Evolutionary conservation across 2,329 filamentous ascomycete genomes (phyloP), one percentile per base, ranked within the genome.

Genomic region (Fusarium xylarioides): DNA sequence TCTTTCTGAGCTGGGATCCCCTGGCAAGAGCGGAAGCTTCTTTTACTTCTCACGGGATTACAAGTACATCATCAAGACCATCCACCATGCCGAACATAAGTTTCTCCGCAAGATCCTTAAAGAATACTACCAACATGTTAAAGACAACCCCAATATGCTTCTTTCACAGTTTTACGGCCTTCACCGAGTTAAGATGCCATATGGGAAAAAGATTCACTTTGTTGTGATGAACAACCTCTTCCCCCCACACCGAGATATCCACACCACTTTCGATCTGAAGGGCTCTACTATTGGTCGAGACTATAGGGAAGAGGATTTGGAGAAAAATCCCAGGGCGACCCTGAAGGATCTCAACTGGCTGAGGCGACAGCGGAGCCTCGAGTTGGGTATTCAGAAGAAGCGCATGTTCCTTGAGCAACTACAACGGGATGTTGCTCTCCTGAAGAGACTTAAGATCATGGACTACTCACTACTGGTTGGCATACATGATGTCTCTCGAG

Each of bases 191-290:
- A 99, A 99, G 88, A 97, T 98, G 86, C 95, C 95, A 1, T 98
- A 97, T 80, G 96, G 96, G 71, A 92, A 95, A 80, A 99, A 99
- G 85, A 98, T 98, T 62, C 96, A 99, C 83, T 99, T 99, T 77
- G 96, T 99, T 68, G 95, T 99, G 80, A 99, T 99, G 96, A 99
- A 99, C 86, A 99, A 99, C 82, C 89, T 99, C 21, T 99, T 99
- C 79, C 96, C 96, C 18, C 95, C 96, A 11, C 96, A 99, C 83
- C 91, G 95, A 76, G 96, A 99, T 81, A 98, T 99, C 68, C 96
- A 99, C 84, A 91, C 94, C 79, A 99, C 95, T 7, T 99, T 97
- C 79, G 96, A 99, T 81, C 83, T 99, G 76, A 99, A 99, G 84
- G 96, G 96, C 14, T 98, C 96, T 11, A 98, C 95, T 1, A 91